phyloP scores from a whole-genome alignment of 2,329 filamentous ascomycete species.

The Colletotrichum sp. region DNA sequence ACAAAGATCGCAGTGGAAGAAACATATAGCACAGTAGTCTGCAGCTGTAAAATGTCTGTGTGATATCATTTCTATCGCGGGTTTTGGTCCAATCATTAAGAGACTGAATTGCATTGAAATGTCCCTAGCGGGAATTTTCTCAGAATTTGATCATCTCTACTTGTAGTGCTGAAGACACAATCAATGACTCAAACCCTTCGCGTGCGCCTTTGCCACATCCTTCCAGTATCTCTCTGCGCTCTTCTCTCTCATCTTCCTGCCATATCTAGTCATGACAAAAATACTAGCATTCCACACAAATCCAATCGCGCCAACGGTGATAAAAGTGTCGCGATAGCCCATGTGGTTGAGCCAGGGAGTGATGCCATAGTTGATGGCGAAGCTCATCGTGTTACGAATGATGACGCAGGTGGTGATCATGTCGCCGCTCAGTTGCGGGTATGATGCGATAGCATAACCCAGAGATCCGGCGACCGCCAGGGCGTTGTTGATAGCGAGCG shows the following conservation, averaged over 20 bases:
- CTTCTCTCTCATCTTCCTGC: conserved; percentile 45
- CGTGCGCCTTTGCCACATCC: conserved; percentile 34
- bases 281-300: conserved; percentile 44
- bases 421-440: conserved; percentile 32
- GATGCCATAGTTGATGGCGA: conserved; percentile 34
- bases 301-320: conserved; percentile 38
- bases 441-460: conserved; percentile 34
- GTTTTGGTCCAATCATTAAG: neutral
- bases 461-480: conserved; percentile 29
- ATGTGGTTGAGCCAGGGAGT: conserved; percentile 35
- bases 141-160: neutral
- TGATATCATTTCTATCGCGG: neutral
- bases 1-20: neutral
- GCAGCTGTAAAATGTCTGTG: neutral
- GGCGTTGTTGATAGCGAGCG: conserved; percentile 30
- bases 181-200: conserved; percentile 24
- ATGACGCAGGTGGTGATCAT: conserved; percentile 34
- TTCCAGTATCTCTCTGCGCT: conserved; percentile 41
- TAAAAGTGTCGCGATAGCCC: conserved; percentile 42
- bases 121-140: neutral
- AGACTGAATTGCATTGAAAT: neutral
- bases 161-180: neutral
- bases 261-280: conserved; percentile 52
- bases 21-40: neutral
- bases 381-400: conserved; percentile 43